Percentiles rank a stretch among this genome's conserved stretches.
These are phyloP conservation scores for Aspergillus campestris DNA, from an alignment of 495 filamentous ascomycete genomes.

Conservation along the genomic window DNA sequence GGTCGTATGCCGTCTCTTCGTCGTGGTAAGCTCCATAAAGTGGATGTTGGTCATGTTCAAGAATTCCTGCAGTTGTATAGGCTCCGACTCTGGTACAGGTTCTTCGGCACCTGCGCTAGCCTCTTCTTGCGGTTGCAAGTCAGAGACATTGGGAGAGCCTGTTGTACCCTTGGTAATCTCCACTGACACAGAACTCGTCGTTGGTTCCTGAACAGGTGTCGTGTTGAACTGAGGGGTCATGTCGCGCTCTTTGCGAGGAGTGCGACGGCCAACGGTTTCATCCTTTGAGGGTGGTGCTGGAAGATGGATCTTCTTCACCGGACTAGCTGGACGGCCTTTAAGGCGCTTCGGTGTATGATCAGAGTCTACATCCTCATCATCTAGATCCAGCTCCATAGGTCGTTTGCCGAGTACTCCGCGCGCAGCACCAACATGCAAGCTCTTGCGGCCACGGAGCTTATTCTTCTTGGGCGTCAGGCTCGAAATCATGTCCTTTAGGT, in stretches of 20 bases:
- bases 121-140: constrained; percentile 13
- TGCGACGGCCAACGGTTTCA: constrained; percentile 51
- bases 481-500: constrained; percentile 67
- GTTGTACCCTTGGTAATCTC: constrained; percentile 20
- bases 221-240: constrained; percentile 29
- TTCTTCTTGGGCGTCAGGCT: constrained; percentile 71
- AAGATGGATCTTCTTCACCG: constrained; percentile 66
- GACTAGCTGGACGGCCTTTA: constrained; percentile 63
- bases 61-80: constrained; percentile 85
- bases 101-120: constrained; percentile 12
- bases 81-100: constrained; percentile 41
- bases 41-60: constrained; percentile 90
- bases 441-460: constrained; percentile 59
- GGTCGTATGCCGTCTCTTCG: constrained; percentile 80
- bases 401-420: constrained; percentile 68
- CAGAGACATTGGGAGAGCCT: constrained; percentile 18
- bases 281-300: constrained; percentile 57
- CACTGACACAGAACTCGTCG: constrained; percentile 5
- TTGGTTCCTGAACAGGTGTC: constrained; percentile 26
- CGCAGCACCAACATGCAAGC: constrained; percentile 66
- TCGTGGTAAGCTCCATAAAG: constrained; percentile 92
- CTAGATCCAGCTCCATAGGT: constrained; percentile 60
- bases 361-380: constrained; percentile 54
- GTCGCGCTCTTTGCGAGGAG: constrained; percentile 27
- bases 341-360: constrained; percentile 59